Conservation (phyloP, 2,329 filamentous ascomycete species). For the Apiospora aurea region DNA sequence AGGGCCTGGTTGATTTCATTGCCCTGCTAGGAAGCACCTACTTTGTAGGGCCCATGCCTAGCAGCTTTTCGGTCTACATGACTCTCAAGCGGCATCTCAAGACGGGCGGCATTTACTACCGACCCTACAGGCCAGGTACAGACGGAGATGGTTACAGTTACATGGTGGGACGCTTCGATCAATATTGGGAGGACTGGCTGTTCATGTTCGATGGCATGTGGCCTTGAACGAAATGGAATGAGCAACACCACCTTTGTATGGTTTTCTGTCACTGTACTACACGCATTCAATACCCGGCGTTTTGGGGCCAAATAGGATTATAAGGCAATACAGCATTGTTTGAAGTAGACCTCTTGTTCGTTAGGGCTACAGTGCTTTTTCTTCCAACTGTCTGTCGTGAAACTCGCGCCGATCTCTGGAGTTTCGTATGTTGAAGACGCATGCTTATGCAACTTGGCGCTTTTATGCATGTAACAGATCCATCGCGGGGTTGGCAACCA, state of each 20-base stretch:
- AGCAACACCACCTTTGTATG: background rate
- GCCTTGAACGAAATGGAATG: conserved; percentile 41
- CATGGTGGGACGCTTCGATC: conserved; percentile 52
- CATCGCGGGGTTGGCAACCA: conserved; percentile 19
- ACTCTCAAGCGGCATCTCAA: conserved; percentile 54
- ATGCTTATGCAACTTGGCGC: background rate
- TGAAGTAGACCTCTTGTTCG: background rate
- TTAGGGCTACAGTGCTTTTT: background rate
- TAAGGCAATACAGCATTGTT: background rate
- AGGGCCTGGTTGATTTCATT: conserved; percentile 51
- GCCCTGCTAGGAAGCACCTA: conserved; percentile 48
- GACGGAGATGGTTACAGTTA: conserved; percentile 51
- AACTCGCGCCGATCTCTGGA: background rate
- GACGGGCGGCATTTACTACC: conserved; percentile 47
- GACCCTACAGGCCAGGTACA: conserved; percentile 52
- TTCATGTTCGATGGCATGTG: conserved; percentile 56
- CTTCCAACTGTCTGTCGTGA: background rate
- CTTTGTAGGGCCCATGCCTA: conserved; percentile 54
- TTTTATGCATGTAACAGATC: conserved; percentile 12
- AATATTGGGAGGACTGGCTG: conserved; percentile 57
- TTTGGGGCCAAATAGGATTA: background rate
- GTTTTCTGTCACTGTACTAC: conserved; percentile 12
- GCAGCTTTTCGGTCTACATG: conserved; percentile 56
- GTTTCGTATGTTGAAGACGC: background rate
- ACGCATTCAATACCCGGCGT: conserved; percentile 20